Evolutionary conservation across 306 rosid genomes (phyloP).

Genomic region (Malus asiatica): DNA sequence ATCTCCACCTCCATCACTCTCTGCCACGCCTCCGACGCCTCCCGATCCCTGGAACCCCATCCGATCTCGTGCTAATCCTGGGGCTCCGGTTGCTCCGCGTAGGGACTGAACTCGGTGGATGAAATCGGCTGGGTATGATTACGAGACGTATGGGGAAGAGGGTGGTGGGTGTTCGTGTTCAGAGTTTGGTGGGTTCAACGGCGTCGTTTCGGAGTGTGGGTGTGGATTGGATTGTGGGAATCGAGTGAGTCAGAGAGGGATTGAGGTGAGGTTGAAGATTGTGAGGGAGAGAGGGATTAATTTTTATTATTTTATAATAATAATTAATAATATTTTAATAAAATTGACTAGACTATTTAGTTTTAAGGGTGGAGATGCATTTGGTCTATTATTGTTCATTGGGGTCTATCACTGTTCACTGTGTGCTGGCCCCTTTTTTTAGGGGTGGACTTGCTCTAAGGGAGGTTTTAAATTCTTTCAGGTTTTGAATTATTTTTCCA

Average conservation of each 20-base stretch:
- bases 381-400: too few species aligned
- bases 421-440: too few species aligned
- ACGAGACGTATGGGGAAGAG: slow-evolving; percentile 31
- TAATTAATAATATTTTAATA: too few species aligned
- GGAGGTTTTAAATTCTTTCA: too few species aligned
- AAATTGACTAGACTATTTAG: too few species aligned
- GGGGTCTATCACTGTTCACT: too few species aligned
- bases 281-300: slow-evolving; percentile 19
- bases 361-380: too few species aligned
- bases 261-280: slow-evolving; percentile 56
- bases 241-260: slow-evolving; percentile 45
- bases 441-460: too few species aligned
- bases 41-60: slow-evolving; percentile 35
- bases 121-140: slow-evolving; percentile 36
- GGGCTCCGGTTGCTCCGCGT: slow-evolving; percentile 35
- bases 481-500: too few species aligned
- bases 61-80: slow-evolving; percentile 35
- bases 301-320: too few species aligned
- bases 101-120: neutral
- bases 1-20: slow-evolving; percentile 23
- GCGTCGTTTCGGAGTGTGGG: slow-evolving; percentile 47
- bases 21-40: slow-evolving; percentile 53
- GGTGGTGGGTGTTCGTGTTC: slow-evolving; percentile 40
- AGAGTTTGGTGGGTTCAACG: slow-evolving; percentile 22
- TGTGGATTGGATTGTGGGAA: slow-evolving; percentile 55